These are phyloP conservation scores for Populus davidiana DNA, from an alignment of 345 rosid species.

Conservation along the genomic window DNA sequence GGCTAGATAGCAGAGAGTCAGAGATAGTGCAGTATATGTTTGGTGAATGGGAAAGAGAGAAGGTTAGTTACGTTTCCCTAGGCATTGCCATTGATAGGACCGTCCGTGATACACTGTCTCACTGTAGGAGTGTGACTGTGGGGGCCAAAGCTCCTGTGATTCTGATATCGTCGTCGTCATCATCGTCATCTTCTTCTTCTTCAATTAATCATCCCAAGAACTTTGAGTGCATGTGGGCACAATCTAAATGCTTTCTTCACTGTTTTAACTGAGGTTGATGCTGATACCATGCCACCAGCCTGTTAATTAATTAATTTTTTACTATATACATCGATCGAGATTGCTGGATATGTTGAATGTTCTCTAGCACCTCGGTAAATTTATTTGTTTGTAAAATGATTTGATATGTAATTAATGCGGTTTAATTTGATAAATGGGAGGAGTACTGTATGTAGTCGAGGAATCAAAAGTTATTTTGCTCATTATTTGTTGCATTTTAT, in stretches of 20 bases:
- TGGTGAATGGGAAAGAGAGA: background rate
- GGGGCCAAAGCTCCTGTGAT: conserved; percentile 14
- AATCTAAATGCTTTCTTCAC: no score
- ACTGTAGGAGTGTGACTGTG: background rate
- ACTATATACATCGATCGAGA: no score
- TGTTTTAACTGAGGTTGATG: background rate
- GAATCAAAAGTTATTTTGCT: no score
- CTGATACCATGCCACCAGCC: background rate
- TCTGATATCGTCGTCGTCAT: background rate
- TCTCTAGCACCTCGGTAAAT: no score
- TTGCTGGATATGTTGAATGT: no score
- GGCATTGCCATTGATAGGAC: conserved; percentile 9
- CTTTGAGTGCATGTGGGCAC: background rate
- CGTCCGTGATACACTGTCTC: conserved; percentile 32
- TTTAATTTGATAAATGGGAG: no score
- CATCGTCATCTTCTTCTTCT: background rate
- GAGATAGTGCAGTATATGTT: background rate
- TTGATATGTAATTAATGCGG: no score
- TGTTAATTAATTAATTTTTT: background rate
- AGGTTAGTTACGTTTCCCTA: conserved; percentile 18
- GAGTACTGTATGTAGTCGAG: no score
- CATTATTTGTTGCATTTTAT: no score
- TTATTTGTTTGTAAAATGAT: no score
- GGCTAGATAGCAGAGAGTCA: background rate
- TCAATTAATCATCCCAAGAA: background rate